Conservation (phyloP, 1,284 basidiomycete species). For the Fomitopsis palustris region DNA sequence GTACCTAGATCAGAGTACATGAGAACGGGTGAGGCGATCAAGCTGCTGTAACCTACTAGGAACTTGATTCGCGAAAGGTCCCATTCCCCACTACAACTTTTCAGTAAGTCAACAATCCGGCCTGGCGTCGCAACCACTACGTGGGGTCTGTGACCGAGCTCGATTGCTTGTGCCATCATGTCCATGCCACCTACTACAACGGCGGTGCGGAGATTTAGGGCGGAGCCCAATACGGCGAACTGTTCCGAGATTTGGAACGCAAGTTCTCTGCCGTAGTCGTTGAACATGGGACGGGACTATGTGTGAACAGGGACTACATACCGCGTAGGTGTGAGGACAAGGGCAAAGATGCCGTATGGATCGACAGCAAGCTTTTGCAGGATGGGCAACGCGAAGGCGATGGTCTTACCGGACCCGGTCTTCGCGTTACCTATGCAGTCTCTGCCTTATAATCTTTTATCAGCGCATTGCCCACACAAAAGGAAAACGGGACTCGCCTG, state of each 20-base stretch:
- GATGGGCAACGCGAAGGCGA: slow-evolving; percentile 96
- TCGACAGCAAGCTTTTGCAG: slow-evolving; percentile 86
- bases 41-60: slow-evolving; percentile 50
- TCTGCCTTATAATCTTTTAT: slow-evolving; percentile 48
- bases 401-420: slow-evolving; percentile 97
- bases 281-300: neutral
- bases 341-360: slow-evolving; percentile 91
- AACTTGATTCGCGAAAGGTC: slow-evolving; percentile 84
- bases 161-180: slow-evolving; percentile 92
- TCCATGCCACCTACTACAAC: slow-evolving; percentile 99
- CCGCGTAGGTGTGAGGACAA: slow-evolving; percentile 94
- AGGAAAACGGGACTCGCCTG: slow-evolving; percentile 46
- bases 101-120: slow-evolving; percentile 88
- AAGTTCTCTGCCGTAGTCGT: slow-evolving; percentile 63
- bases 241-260: slow-evolving; percentile 98
- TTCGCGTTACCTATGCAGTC: slow-evolving; percentile 98
- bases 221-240: slow-evolving; percentile 86
- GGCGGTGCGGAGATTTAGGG: slow-evolving; percentile 78
- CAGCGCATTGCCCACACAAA: slow-evolving; percentile 4
- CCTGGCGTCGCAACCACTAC: slow-evolving; percentile 97
- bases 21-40: neutral
- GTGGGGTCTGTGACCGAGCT: slow-evolving; percentile 85
- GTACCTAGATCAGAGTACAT: slow-evolving; percentile 49
- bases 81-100: slow-evolving; percentile 79
- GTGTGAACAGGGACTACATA: slow-evolving; percentile 28